Evolutionary conservation across 2,329 filamentous ascomycete species (phyloP), one percentile per base, ranked within the genome.

Genomic region (Curvularia eragrostidis): DNA sequence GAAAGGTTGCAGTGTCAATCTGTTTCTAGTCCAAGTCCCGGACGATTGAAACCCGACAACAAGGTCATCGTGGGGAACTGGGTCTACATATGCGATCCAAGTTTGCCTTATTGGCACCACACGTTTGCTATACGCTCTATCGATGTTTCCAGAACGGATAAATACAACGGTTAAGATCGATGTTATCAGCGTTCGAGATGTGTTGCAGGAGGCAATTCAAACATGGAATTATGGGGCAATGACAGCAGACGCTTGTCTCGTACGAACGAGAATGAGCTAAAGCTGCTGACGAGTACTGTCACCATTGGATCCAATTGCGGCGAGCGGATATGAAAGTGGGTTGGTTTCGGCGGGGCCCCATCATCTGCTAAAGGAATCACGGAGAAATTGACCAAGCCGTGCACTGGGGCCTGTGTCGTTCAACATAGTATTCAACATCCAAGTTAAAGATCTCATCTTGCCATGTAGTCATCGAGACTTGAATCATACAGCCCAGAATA

Each of bases 151-250:
- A 12, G 39, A 21, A 34, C 47, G 54, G 48, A n/a, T 52, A 52
- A 56, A 56, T 30, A 47, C 13, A 21, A 24, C 42, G 54, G 54
- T 42, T 56, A 56, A 56, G 42, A 48, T 56, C 54, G 46, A 24
- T 52, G 28, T 32, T 42, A 56, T 48, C 54, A n/a, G 52, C 48
- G 30, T 48, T 52, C 44, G 19, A 26, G 41, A 52, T 9, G 32
- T 24, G 32, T 34, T 28, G 54, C 42, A 39, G 48, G 7, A 34
- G 19, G 48, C 48, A 34, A 52, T 47, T 41, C 42, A 52, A 51
- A 41, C 54, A 26, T 52, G 53, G 44, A 32, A 38, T 41, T 51
- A 38, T 24, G 1, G 48, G 21, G 46, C 28, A 43, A 28, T 49
- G 28, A 38, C 46, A 10, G 6, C 2, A 30, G 23, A 19, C 43